Evolutionary conservation across 495 filamentous ascomycete species (phyloP).

Genomic region (Hyaloscypha bicolor): DNA sequence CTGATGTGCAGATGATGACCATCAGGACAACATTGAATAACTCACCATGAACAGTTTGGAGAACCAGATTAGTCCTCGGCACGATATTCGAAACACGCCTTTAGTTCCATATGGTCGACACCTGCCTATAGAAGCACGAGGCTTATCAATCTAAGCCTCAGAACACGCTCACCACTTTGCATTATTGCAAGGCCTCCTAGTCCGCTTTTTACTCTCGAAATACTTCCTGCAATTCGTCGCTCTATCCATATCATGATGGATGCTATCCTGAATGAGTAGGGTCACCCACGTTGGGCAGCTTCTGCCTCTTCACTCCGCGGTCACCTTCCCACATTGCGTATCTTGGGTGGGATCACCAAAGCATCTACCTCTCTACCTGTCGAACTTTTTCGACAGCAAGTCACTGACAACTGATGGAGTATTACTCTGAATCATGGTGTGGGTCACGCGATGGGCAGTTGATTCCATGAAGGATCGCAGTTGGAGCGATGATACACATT

Average conservation of each 20-base stretch:
- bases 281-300: neutral
- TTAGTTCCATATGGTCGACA: neutral
- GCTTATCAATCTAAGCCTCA: neutral
- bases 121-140: neutral
- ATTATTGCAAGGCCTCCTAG: neutral
- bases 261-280: neutral
- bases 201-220: neutral
- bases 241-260: neutral
- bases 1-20: neutral
- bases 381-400: neutral
- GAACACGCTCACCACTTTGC: neutral
- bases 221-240: neutral
- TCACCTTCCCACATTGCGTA: neutral
- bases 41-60: neutral
- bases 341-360: neutral
- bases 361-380: neutral
- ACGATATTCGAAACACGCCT: neutral
- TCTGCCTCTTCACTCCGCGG: neutral
- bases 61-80: neutral
- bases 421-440: neutral
- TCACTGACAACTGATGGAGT: neutral
- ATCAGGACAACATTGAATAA: neutral
- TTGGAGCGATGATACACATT: neutral
- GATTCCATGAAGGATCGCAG: neutral
- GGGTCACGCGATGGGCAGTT: neutral